Evolutionary conservation across 2,329 filamentous ascomycete species (phyloP).

Genomic region (Diaporthe humulicola): DNA sequence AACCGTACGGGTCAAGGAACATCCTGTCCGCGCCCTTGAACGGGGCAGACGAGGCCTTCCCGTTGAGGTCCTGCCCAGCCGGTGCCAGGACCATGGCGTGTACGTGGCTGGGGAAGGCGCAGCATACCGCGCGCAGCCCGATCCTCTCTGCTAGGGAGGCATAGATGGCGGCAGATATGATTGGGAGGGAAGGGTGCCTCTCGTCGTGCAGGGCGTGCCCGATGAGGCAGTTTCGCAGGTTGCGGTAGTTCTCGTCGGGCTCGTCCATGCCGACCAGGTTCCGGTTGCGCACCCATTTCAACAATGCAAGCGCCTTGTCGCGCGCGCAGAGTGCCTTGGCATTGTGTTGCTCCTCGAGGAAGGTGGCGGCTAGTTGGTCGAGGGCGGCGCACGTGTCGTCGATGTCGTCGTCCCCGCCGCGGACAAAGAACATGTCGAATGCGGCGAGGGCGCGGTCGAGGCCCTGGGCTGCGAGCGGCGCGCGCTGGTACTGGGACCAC

Average conservation of each 20-base stretch:
- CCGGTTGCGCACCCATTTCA: conserved; percentile 75
- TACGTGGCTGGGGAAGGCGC: conserved; percentile 87
- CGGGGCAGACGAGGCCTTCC: conserved; percentile 51
- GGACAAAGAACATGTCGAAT: conserved; percentile 91
- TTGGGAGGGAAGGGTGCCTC: conserved; percentile 83
- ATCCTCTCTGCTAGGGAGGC: conserved; percentile 82
- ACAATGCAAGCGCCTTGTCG: conserved; percentile 76
- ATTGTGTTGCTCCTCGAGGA: conserved; percentile 64
- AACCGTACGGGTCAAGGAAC: conserved; percentile 87
- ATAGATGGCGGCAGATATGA: conserved; percentile 90
- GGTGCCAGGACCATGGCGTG: conserved; percentile 81
- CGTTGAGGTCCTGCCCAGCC: conserved; percentile 72
- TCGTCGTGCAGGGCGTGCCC: conserved; percentile 81
- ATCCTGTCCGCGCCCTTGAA: conserved; percentile 68
- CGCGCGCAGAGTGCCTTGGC: conserved; percentile 72
- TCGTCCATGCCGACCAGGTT: conserved; percentile 79
- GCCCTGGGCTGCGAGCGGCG: conserved; percentile 46
- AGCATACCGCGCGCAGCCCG: conserved; percentile 82
- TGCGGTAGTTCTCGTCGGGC: conserved; percentile 77
- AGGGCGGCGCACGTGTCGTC: conserved; percentile 76
- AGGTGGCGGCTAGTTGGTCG: conserved; percentile 70
- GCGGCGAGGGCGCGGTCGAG: conserved; percentile 83
- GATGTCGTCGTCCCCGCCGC: conserved; percentile 78
- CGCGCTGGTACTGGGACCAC: conserved; percentile 72
- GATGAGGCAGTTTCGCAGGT: conserved; percentile 88